Conservation (phyloP, 106 monocot species). For the Apostasia ramifera region DNA sequence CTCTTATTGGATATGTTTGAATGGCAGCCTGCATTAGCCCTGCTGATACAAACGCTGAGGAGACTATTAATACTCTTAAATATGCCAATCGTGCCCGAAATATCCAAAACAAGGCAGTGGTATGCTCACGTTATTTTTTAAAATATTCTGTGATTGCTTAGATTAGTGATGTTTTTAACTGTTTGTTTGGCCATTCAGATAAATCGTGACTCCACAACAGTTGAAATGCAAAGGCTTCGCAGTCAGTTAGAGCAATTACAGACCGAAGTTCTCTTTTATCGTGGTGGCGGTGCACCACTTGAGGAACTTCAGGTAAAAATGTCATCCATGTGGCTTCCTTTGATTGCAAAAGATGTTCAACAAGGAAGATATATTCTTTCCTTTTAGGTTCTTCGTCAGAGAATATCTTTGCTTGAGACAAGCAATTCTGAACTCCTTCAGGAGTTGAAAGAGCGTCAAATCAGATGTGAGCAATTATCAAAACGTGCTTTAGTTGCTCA, state of each 20-base stretch:
- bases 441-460: constrained; percentile 47
- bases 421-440: constrained; percentile 64
- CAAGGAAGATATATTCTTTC: neutral
- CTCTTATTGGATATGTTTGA: neutral
- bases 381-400: constrained; percentile 58
- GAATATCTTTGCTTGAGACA: constrained; percentile 61
- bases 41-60: constrained; percentile 93
- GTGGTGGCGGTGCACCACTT: constrained; percentile 47
- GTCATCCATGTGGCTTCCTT: neutral
- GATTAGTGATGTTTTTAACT: neutral
- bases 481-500: constrained; percentile 61
- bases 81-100: constrained; percentile 98
- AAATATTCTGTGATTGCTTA: too few species aligned
- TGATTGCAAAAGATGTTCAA: neutral
- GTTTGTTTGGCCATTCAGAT: constrained; percentile 33
- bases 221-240: constrained; percentile 88
- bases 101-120: constrained; percentile 97
- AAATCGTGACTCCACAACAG: constrained; percentile 83
- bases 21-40: constrained; percentile 90
- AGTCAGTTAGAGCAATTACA: constrained; percentile 79
- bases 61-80: constrained; percentile 95
- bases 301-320: constrained; percentile 75
- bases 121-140: constrained; percentile 23
- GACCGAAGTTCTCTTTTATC: constrained; percentile 71
- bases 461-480: constrained; percentile 42